Evolutionary conservation across 2,329 filamentous ascomycete species (phyloP).

Genomic region (Aaosphaeria arxii): DNA sequence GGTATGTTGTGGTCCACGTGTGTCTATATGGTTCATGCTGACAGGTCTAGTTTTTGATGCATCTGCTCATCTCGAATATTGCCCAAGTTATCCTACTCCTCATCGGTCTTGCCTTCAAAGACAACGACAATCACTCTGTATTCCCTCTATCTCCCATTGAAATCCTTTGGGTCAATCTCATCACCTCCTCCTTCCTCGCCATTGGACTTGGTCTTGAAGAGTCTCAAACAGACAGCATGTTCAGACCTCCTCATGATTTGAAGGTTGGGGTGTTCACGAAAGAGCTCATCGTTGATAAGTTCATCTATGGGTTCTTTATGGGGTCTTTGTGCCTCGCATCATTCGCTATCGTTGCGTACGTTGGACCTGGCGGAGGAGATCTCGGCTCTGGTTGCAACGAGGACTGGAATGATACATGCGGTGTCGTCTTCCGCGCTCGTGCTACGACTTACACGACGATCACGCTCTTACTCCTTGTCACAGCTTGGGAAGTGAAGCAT

Average conservation of each 20-base stretch:
- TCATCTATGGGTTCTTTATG: constrained; percentile 49
- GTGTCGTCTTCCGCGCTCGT: constrained; percentile 43
- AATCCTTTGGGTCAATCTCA: constrained; percentile 48
- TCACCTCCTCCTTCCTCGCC: constrained; percentile 47
- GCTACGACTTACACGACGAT: constrained; percentile 46
- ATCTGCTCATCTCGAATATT: constrained; percentile 49
- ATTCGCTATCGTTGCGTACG: constrained; percentile 45
- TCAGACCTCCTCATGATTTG: constrained; percentile 43
- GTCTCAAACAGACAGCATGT: constrained; percentile 46
- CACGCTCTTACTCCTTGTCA: constrained; percentile 44
- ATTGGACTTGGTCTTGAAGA: constrained; percentile 48
- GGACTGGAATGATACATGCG: constrained; percentile 41
- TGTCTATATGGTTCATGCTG: neutral
- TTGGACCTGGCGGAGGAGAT: constrained; percentile 40
- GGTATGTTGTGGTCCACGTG: constrained; percentile 8
- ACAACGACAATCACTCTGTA: constrained; percentile 41
- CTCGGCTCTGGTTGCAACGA: constrained; percentile 46
- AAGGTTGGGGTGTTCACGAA: constrained; percentile 44
- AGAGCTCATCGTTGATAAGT: constrained; percentile 47
- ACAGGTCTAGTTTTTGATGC: constrained; percentile 39
- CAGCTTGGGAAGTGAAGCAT: constrained; percentile 50
- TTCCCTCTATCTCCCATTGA: constrained; percentile 48
- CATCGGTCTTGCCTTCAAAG: constrained; percentile 47
- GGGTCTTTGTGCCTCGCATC: constrained; percentile 43
- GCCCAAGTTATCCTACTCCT: constrained; percentile 47